Conservation (phyloP, 1,284 basidiomycete species). For the Ceratobasidium sp. region DNA sequence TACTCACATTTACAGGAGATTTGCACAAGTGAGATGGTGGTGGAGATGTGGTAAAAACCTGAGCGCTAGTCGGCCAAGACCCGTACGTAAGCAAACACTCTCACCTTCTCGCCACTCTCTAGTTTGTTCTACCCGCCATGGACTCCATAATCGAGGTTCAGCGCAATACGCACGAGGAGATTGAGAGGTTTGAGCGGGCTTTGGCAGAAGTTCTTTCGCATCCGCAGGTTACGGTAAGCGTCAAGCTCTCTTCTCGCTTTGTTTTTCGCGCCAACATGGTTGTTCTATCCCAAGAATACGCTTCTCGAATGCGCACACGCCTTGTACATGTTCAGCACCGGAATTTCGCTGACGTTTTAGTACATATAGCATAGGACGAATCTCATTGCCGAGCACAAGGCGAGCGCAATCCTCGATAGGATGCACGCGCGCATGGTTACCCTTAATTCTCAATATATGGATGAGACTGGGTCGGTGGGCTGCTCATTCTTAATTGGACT, state of each 20-base stretch:
- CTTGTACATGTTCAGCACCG: not conserved
- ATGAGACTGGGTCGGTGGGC: constrained; percentile 67
- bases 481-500: not conserved
- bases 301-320: constrained; percentile 62
- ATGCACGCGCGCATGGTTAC: constrained; percentile 77
- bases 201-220: constrained; percentile 64
- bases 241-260: constrained; percentile 42
- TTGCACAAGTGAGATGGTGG: constrained; percentile 34
- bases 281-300: constrained; percentile 38
- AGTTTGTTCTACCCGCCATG: constrained; percentile 63
- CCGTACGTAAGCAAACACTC: constrained; percentile 19
- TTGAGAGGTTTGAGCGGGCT: constrained; percentile 84
- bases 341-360: constrained; percentile 29
- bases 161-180: constrained; percentile 94
- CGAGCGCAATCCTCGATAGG: constrained; percentile 86
- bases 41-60: constrained; percentile 24
- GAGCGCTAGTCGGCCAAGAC: constrained; percentile 34
- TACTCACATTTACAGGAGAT: constrained; percentile 46
- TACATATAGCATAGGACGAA: constrained; percentile 60
- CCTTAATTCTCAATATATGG: constrained; percentile 79
- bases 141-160: constrained; percentile 94
- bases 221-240: constrained; percentile 54
- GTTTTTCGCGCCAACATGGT: constrained; percentile 25
- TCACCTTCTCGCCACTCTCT: constrained; percentile 5
- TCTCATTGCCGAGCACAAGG: constrained; percentile 87